Evolutionary conservation across 805 yeast species (phyloP).

Genomic region (Hanseniaspora jakobsenii): DNA sequence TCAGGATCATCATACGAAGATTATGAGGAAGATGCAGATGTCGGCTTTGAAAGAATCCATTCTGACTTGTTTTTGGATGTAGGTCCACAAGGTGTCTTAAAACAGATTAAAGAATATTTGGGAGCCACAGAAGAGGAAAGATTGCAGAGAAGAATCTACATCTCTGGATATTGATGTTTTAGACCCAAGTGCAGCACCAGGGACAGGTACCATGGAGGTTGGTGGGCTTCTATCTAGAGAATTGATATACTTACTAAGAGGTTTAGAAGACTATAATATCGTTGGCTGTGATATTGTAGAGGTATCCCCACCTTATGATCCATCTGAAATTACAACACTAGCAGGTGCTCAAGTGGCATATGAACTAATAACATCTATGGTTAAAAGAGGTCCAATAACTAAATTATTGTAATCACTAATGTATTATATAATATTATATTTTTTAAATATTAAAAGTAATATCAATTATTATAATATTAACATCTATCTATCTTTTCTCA

Average conservation of each 20-base stretch:
- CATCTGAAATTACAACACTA: constrained; percentile 52
- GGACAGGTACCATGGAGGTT: constrained; percentile 67
- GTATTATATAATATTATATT: too few species aligned
- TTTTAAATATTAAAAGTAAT: background rate
- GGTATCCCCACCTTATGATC: constrained; percentile 55
- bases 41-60: constrained; percentile 56
- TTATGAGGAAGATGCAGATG: constrained; percentile 52
- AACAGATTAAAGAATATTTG: constrained; percentile 41
- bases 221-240: constrained; percentile 67
- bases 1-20: constrained; percentile 49
- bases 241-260: constrained; percentile 45
- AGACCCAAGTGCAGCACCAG: constrained; percentile 66
- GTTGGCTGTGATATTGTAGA: constrained; percentile 73
- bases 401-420: background rate
- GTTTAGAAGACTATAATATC: constrained; percentile 45
- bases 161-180: constrained; percentile 67
- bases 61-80: constrained; percentile 64
- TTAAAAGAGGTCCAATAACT: constrained; percentile 38
- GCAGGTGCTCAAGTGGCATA: constrained; percentile 62
- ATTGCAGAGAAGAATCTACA: constrained; percentile 47
- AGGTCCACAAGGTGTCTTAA: constrained; percentile 49
- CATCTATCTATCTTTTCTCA: background rate
- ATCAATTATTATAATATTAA: background rate
- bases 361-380: constrained; percentile 66
- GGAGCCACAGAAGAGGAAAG: constrained; percentile 33